A percentile compares a stretch with the other conserved stretches of the same genome.
phyloP scores from a whole-genome alignment of 2,329 filamentous ascomycete genomes.

The Cladosporium oxysporum region DNA sequence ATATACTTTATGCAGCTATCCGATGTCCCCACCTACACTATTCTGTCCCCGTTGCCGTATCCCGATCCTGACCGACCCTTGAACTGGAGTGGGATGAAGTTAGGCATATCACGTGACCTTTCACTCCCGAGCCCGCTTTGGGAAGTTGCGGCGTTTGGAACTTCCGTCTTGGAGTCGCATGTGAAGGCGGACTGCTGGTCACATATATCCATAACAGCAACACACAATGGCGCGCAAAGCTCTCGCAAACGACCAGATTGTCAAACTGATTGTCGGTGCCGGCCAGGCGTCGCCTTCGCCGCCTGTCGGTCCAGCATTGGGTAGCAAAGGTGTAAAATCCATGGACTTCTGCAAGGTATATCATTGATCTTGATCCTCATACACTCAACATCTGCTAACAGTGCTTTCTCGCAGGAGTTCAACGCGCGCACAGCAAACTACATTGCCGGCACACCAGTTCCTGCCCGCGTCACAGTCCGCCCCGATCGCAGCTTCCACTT shows the following conservation, averaged over 20 bases:
- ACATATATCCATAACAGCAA: not conserved
- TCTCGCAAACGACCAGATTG: slow-evolving; percentile 68
- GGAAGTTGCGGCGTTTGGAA: slow-evolving; percentile 19
- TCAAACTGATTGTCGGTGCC: slow-evolving; percentile 96
- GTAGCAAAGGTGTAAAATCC: slow-evolving; percentile 96
- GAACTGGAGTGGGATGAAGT: not conserved
- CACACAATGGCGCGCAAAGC: slow-evolving; percentile 54
- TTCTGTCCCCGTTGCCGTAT: not conserved
- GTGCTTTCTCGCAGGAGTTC: slow-evolving; percentile 70
- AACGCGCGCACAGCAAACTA: slow-evolving; percentile 91
- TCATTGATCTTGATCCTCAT: not conserved
- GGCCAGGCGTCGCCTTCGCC: slow-evolving; percentile 94
- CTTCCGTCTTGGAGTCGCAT: slow-evolving; percentile 14
- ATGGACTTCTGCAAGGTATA: slow-evolving; percentile 99
- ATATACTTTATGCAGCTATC: not conserved
- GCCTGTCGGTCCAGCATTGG: slow-evolving; percentile 91
- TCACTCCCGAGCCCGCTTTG: slow-evolving; percentile 14
- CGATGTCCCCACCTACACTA: not conserved
- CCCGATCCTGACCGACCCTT: not conserved
- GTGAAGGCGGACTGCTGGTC: slow-evolving; percentile 1
- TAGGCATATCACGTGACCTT: slow-evolving; percentile 2
- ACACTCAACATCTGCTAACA: slow-evolving; percentile 12
- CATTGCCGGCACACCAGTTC: slow-evolving; percentile 78
- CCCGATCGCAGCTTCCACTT: slow-evolving; percentile 93
- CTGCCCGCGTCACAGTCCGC: slow-evolving; percentile 86